A percentile compares a stretch with the other conserved stretches of the same genome.
Evolutionary conservation across 192 early-diverging fungal species (phyloP).

Genomic region (Coemansia sp.): DNA sequence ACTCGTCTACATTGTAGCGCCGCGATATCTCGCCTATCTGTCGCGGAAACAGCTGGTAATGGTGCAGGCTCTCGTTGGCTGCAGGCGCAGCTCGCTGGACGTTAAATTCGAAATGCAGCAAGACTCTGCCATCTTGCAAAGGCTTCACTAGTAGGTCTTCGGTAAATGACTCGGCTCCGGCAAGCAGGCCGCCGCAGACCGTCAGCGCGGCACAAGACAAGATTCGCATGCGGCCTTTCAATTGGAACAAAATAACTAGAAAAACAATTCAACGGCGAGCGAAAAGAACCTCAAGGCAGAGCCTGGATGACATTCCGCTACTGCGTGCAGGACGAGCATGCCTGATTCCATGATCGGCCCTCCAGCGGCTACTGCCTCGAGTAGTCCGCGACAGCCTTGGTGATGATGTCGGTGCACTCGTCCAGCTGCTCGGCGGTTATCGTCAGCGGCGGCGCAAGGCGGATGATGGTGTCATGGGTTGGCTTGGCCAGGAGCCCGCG

Average conservation of each 20-base stretch:
- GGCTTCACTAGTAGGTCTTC: slow-evolving; percentile 74
- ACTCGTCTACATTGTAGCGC: slow-evolving; percentile 72
- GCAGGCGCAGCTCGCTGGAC: slow-evolving; percentile 35
- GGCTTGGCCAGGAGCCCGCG: slow-evolving; percentile 97
- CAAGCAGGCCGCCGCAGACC: slow-evolving; percentile 4
- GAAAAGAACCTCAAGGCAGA: background rate
- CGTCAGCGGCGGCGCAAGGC: slow-evolving; percentile 92
- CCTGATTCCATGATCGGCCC: too few relatives aligned
- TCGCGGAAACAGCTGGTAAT: slow-evolving; percentile 84
- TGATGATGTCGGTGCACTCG: slow-evolving; percentile 81
- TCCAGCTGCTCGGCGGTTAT: slow-evolving; percentile 93
- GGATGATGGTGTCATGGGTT: slow-evolving; percentile 98
- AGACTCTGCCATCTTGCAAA: slow-evolving; percentile 75
- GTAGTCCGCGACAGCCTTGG: slow-evolving; percentile 70
- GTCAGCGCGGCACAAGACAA: slow-evolving; percentile 9
- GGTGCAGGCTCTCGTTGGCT: slow-evolving; percentile 50
- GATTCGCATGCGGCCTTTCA: slow-evolving; percentile 9
- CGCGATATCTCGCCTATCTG: slow-evolving; percentile 83
- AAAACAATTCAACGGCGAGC: background rate
- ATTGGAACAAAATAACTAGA: background rate
- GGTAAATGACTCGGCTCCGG: slow-evolving; percentile 57
- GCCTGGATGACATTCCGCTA: background rate
- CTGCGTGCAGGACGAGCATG: too few relatives aligned
- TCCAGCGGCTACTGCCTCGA: slow-evolving; percentile 17
- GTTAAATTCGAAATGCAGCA: slow-evolving; percentile 82